Conservation (phyloP, 345 rosid species). For the Gossypium mustelinum region DNA sequence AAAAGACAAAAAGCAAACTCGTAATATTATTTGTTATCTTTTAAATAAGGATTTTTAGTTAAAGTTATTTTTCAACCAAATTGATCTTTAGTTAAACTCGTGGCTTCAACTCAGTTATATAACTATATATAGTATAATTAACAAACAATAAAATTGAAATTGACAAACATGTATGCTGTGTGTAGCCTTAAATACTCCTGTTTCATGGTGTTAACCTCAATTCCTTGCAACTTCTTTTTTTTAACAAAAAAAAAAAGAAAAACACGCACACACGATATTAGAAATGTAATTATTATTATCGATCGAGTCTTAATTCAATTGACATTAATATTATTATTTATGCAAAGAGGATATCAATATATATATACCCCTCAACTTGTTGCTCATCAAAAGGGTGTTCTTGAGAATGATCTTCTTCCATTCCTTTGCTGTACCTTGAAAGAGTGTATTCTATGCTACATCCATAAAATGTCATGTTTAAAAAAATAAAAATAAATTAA, state of each 20-base stretch:
- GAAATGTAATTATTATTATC: neutral
- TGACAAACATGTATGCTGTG: slow-evolving; percentile 18
- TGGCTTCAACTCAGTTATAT: too few relatives aligned
- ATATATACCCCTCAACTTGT: slow-evolving; percentile 13
- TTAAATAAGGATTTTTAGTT: too few relatives aligned
- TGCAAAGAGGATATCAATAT: accelerated
- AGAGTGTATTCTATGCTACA: slow-evolving; percentile 43
- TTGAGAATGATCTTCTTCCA: slow-evolving; percentile 5
- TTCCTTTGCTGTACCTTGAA: slow-evolving; percentile 32
- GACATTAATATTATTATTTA: accelerated
- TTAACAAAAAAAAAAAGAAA: too few relatives aligned
- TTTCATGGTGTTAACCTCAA: slow-evolving; percentile 28
- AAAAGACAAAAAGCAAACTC: too few relatives aligned
- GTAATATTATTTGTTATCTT: neutral
- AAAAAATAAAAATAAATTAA: neutral
- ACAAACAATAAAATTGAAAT: neutral
- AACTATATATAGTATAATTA: neutral
- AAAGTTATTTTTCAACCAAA: too few relatives aligned
- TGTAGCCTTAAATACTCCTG: slow-evolving; percentile 30
- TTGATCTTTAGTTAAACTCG: too few relatives aligned
- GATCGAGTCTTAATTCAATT: too few relatives aligned
- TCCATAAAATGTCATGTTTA: neutral
- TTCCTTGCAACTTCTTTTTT: neutral
- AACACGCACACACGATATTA: neutral
- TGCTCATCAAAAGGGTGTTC: slow-evolving; percentile 7